Base-by-base conservation (phyloP, 768 basidiomycete genomes). In the Hericium coralloides region DNA sequence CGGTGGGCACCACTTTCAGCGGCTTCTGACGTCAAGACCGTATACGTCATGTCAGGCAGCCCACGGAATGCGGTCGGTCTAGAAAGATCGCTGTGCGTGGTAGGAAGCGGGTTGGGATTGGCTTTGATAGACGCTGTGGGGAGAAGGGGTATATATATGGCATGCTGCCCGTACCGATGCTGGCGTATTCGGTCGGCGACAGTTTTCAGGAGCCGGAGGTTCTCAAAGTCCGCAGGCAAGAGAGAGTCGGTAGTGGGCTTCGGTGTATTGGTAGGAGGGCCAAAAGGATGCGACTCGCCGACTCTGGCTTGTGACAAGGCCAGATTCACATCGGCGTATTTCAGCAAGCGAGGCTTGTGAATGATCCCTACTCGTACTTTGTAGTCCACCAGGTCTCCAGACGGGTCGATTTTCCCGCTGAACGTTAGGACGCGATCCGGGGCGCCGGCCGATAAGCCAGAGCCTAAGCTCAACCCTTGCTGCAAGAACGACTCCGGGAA, bases 341-440 rank as follows among this genome's bases (percentile, higher is more conserved):
- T 79, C 51, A 88, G 61, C 15, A 73, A 69, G 48, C 76, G 66
- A 53, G 93, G 70, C 57, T 94, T 90, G 48, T 81, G 80, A 51
- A 97, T 73, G 55, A 93, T 63, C 2, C 87, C 91, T 2, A 89
- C 80, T 10, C 82, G 78, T 36, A 97, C 79, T 59, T 76, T 75
- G 62, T 80, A 77, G 55, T 95, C 91, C 12, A 81, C 62, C 38
- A 95, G 76, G n/a, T 82, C 74, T 0, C 92, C 91, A 2, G 67
- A 59, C 0, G 70, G 59, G 59, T 83, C 77, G 8, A 98, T 58
- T 63, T 85, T 85, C 53, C 78, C 75, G 58, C 93, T 95, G 71
- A 98, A 92, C 0, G 92, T 85, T 60, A 99, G 63, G 2, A 85
- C 85, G 6, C 76, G 78, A 62, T 87, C 83, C 0, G 72, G 70